Percentiles rank a stretch among this genome's conserved stretches.
Evolutionary conservation across 345 rosid species (phyloP).

Genomic region (Eucalyptus tenuipes): DNA sequence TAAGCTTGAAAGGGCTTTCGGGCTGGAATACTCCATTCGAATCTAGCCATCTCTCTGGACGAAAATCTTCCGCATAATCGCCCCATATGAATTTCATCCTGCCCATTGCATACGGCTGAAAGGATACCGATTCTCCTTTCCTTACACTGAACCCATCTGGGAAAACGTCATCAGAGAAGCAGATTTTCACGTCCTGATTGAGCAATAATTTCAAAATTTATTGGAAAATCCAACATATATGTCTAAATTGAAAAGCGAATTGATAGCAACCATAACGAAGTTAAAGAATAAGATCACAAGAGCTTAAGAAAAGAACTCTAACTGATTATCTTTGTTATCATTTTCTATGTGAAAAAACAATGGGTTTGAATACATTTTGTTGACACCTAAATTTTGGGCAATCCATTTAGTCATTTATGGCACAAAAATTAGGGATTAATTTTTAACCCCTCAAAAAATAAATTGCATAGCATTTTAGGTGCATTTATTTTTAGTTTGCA

Average conservation of each 20-base stretch:
- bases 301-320: not conserved
- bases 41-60: slow-evolving; percentile 48
- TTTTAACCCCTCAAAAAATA: too few species aligned
- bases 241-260: not conserved
- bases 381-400: too few species aligned
- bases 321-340: not conserved
- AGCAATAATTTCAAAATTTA: not conserved
- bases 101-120: slow-evolving; percentile 58
- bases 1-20: slow-evolving; percentile 48
- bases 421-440: too few species aligned
- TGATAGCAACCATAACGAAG: not conserved
- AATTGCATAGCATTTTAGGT: too few species aligned
- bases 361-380: not conserved
- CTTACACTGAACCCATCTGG: slow-evolving; percentile 46
- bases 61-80: slow-evolving; percentile 29
- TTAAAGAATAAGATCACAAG: not conserved
- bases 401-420: too few species aligned
- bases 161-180: slow-evolving; percentile 45
- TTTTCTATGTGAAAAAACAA: not conserved
- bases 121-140: slow-evolving; percentile 37
- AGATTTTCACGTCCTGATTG: slow-evolving; percentile 39
- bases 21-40: slow-evolving; percentile 25
- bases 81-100: slow-evolving; percentile 60
- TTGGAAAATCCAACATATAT: not conserved
- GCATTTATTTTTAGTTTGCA: too few species aligned